Evolutionary conservation across 106 monocot genomes (phyloP).

Genomic region (Dioscorea zingiberensis): DNA sequence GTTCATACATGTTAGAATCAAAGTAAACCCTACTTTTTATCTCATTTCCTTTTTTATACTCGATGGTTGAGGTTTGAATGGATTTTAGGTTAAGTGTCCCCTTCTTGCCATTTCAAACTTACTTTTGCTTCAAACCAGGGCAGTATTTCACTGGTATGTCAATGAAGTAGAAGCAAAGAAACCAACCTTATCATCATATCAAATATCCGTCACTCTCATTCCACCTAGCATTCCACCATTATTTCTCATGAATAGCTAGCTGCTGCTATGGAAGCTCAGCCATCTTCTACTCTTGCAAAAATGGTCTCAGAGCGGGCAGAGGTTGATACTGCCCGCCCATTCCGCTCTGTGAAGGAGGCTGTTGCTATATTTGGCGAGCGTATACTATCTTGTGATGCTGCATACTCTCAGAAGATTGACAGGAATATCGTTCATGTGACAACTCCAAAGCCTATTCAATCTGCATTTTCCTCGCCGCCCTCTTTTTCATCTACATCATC

Average conservation of each 20-base stretch:
- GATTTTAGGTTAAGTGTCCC: slow-evolving; percentile 27
- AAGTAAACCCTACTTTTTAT: too few relatives aligned
- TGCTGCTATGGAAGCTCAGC: not conserved
- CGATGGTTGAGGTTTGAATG: not conserved
- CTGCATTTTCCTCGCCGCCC: slow-evolving; percentile 33
- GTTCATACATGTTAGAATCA: too few relatives aligned
- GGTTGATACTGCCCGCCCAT: slow-evolving; percentile 81
- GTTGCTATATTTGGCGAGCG: slow-evolving; percentile 72
- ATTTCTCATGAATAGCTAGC: not conserved
- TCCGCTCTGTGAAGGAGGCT: slow-evolving; percentile 92
- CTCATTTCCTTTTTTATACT: not conserved
- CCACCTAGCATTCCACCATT: not conserved
- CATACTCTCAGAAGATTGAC: slow-evolving; percentile 13
- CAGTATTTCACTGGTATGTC: slow-evolving; percentile 9
- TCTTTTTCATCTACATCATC: slow-evolving; percentile 30
- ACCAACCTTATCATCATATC: slow-evolving; percentile 18
- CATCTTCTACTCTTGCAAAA: slow-evolving; percentile 2
- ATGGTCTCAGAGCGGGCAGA: slow-evolving; percentile 14
- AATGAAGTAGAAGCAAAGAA: slow-evolving; percentile 66
- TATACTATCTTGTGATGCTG: slow-evolving; percentile 24
- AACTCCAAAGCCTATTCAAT: slow-evolving; percentile 12
- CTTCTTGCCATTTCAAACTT: slow-evolving; percentile 14
- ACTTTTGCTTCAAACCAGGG: slow-evolving; percentile 21
- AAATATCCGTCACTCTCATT: slow-evolving; percentile 12
- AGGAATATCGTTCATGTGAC: not conserved